phyloP scores from a whole-genome alignment of 2,329 filamentous ascomycete genomes.

The Didymella glomerata region DNA sequence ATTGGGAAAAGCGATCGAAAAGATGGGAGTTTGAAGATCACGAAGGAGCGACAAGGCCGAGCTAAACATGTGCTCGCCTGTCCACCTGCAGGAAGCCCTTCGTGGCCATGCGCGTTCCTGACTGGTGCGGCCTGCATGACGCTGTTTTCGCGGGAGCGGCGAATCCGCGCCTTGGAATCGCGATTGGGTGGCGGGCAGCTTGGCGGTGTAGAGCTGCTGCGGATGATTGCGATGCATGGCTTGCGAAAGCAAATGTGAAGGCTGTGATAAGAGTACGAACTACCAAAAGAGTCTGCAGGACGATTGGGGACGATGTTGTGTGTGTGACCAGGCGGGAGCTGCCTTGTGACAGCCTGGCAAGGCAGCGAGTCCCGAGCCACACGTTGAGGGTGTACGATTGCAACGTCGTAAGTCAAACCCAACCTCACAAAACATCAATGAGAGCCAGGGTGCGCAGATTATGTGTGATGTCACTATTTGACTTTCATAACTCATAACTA shows the following conservation, averaged over 20 bases:
- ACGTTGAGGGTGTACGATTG: not conserved
- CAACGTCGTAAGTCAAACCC: not conserved
- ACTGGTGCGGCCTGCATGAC: slow-evolving; percentile 18
- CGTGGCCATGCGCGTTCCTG: slow-evolving; percentile 18
- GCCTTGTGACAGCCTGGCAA: slow-evolving; percentile 12
- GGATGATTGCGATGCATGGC: slow-evolving; percentile 2
- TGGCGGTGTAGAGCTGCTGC: slow-evolving; percentile 19
- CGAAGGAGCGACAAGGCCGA: slow-evolving; percentile 11
- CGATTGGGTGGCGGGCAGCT: slow-evolving; percentile 20
- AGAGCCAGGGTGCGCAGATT: not conserved
- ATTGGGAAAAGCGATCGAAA: not conserved
- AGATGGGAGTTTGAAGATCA: slow-evolving; percentile 4
- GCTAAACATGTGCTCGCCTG: slow-evolving; percentile 18
- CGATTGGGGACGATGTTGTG: slow-evolving; percentile 2
- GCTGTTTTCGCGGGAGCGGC: slow-evolving; percentile 15
- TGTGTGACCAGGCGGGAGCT: slow-evolving; percentile 2
- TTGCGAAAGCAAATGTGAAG: not conserved
- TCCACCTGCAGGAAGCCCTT: slow-evolving; percentile 19
- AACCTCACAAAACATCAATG: not conserved
- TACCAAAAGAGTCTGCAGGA: slow-evolving; percentile 1
- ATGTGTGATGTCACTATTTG: not conserved
- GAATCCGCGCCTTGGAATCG: slow-evolving; percentile 12
- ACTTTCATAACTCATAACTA: slow-evolving; percentile 19
- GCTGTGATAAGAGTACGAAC: not conserved
- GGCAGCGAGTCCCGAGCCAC: slow-evolving; percentile 2